phyloP scores from a whole-genome alignment of 2,329 filamentous ascomycete species.

The Tolypocladium amazonense region DNA sequence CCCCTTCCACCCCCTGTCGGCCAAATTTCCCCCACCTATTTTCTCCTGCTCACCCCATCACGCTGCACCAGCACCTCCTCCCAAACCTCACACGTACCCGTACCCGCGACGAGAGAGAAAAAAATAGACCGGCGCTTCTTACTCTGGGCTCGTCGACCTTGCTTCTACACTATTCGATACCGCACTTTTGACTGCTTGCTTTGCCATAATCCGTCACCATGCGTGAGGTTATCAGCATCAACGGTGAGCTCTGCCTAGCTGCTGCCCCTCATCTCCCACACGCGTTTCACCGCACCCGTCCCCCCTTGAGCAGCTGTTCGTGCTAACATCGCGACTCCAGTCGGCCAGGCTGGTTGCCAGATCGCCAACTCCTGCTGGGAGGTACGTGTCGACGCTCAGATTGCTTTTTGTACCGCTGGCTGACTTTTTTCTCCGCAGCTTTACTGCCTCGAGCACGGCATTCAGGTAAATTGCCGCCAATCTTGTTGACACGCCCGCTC shows the following conservation, averaged over 20 bases:
- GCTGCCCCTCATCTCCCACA: constrained; percentile 18
- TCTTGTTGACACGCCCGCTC: constrained; percentile 4
- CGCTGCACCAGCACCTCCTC: constrained; percentile 13
- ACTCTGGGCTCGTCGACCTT: constrained; percentile 12
- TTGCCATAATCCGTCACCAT: constrained; percentile 47
- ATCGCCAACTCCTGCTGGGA: constrained; percentile 99
- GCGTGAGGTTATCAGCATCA: constrained; percentile 99
- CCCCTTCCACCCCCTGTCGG: constrained; percentile 19
- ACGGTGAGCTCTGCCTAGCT: constrained; percentile 59
- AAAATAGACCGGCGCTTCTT: constrained; percentile 11
- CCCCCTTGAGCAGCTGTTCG: constrained; percentile 1
- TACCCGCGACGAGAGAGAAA: constrained; percentile 6
- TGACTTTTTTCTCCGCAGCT: constrained; percentile 50
- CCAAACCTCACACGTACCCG: constrained; percentile 11
- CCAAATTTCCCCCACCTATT: constrained; percentile 39
- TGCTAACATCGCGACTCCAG: constrained; percentile 53
- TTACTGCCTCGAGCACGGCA: constrained; percentile 99
- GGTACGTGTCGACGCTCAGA: constrained; percentile 50
- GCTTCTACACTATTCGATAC: constrained; percentile 11
- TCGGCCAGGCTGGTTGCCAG: constrained; percentile 99
- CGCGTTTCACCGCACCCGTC: constrained; percentile 6
- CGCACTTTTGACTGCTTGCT: constrained; percentile 6
- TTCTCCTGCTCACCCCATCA: constrained; percentile 18
- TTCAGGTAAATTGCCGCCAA: constrained; percentile 60
- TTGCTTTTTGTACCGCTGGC: constrained; percentile 4